Evolutionary conservation across 495 filamentous ascomycete species (phyloP), one percentile per base, ranked within the genome.

Genomic region (Hypoxylon trugodes): DNA sequence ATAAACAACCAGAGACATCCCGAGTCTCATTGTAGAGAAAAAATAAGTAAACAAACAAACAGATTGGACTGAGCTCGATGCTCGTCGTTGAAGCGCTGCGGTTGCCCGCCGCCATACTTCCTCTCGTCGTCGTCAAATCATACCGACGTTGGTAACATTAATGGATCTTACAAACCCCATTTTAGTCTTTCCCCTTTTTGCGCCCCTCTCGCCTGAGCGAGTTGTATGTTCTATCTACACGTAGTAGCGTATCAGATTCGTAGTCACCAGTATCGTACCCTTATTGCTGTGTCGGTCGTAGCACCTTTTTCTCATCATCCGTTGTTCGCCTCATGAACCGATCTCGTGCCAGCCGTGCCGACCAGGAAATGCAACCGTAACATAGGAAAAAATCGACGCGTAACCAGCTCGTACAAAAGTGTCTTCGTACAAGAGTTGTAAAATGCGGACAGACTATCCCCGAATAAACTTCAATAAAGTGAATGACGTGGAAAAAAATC

Each of bases 201-300:
- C 56, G 55, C 56, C 50, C 45, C 40, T 33, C 58, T 67, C 64
- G 64, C 64, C 52, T 18, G 58, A 67, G 64, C 64, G 64, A 67
- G 58, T 43, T 57, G 38, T 47, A 53, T 67, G 47, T 33, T 67
- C 51, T 61, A 61, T 49, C 42, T 43, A 55, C 55, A 60, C 38
- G 47, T 48, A n/a, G 59, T 58, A 40, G 32, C 33, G 38, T 59
- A 37, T 35, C 48, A 38, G 26, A 36, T 52, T 47, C 28, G 45
- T 53, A 40, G 45, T 35, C 15, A 16, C 41, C 37, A 43, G 40
- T 61, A 36, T 61, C 52, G 26, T 53, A 58, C 26, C 40, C 43
- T 22, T 50, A 18, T 49, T 59, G 5, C 10, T 32, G 50, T 53
- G 38, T 16, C 52, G 32, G n/a, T 67, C 57, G 51, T 67, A 58